Evolutionary conservation across 1,139 yeast species (phyloP), one percentile per base, ranked within the genome.

Genomic region (Hansenula lynferdii): DNA sequence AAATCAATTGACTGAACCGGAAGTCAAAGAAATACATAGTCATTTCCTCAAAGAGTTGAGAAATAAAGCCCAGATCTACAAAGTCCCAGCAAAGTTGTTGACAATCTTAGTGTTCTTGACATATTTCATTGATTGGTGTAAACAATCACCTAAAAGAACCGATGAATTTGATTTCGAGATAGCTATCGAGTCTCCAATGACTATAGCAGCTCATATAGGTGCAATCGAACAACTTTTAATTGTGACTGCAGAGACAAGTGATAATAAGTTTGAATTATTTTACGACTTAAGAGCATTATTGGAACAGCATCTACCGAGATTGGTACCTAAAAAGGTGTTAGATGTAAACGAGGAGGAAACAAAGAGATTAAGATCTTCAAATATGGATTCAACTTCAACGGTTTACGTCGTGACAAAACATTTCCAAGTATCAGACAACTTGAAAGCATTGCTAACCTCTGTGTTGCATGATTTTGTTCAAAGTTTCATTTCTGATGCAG

Each of bases 171-270:
- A 72, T 29, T 68, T 80, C 31, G 61, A 67, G 8, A 56, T 62
- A 9, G 64, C 72, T 5, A 69, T 76, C 3, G 71, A 73, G 40
- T 60, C 61, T 44, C 82, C 75, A 40, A 74, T 72, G 74, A 68
- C 60, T 50, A 60, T 53, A 54, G 74, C 67, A 51, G 80, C 69
- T 42, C 82, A 72, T 50, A 62, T 60, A 51, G 97, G 97, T 22
- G 95, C 89, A 1, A 64, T 90, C 48, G 98, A 92, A 57, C 80
- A 82, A 52, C 61, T 90, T 28, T 66, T 90, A 58, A 73, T 85
- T 16, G 62, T 80, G 29, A 69, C 90, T 1, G 82, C 94, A 1
- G 95, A 85, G 47, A 73, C 85, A 1, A 64, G 84, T 0, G 52
- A 68, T 61, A 43, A 56, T 42, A 46, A 64, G 49, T 53, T 68